Conservation (phyloP, 768 basidiomycete genomes). For the Rhizopogon rudus region DNA sequence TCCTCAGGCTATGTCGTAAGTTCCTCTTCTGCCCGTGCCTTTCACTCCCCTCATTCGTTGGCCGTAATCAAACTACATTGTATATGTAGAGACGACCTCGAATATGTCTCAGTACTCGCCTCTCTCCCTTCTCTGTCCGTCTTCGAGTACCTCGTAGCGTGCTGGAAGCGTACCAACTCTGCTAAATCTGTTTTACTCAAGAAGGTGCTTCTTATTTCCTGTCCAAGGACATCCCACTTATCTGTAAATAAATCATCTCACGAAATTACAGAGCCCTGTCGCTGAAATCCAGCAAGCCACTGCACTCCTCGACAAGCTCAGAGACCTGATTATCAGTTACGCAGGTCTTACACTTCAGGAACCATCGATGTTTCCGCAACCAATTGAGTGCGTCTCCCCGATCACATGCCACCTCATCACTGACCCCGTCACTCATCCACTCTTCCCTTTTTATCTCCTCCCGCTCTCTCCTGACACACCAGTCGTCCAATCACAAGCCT, state of each 20-base stretch:
- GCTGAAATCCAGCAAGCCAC: constrained; percentile 56
- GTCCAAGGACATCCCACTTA: background rate
- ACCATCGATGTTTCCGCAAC: constrained; percentile 93
- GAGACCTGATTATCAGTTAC: constrained; percentile 84
- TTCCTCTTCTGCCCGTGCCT: constrained; percentile 7
- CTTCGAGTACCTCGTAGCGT: constrained; percentile 86
- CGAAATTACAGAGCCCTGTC: constrained; percentile 42
- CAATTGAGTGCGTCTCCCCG: constrained; percentile 49
- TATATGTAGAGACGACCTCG: constrained; percentile 59
- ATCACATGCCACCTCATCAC: background rate
- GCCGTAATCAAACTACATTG: background rate
- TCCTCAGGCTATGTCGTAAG: constrained; percentile 65
- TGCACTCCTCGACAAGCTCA: constrained; percentile 64
- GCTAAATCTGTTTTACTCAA: constrained; percentile 51
- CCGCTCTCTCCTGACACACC: background rate
- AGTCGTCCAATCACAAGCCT: constrained; percentile 21
- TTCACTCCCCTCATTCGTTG: background rate
- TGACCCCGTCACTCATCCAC: background rate
- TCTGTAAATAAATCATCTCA: constrained; percentile 32
- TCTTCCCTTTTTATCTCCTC: too few species aligned
- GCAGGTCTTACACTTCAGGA: constrained; percentile 87
- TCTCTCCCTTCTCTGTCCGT: constrained; percentile 73
- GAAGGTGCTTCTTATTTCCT: constrained; percentile 41
- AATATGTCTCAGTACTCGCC: constrained; percentile 67
- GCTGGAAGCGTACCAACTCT: constrained; percentile 84